Conservation (phyloP, 1,284 basidiomycete genomes). For the Phellinidium pouzarii region DNA sequence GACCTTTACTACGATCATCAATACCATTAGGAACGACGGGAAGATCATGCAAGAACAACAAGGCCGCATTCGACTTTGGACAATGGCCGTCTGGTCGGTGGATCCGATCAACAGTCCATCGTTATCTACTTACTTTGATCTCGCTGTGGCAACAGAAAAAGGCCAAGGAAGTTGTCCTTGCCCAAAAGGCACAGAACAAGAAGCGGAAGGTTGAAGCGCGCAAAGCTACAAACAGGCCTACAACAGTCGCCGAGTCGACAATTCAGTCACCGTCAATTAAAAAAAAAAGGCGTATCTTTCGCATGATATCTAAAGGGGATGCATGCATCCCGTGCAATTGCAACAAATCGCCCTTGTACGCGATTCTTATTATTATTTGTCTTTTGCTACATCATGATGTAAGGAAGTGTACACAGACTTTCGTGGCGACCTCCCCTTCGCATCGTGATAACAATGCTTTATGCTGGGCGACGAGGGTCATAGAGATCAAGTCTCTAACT, state of each 20-base stretch:
- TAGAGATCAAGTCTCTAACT: background rate
- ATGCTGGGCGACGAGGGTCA: background rate
- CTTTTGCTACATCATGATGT: background rate
- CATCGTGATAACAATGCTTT: background rate
- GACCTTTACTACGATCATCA: background rate
- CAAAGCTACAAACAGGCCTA: background rate
- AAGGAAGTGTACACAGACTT: background rate
- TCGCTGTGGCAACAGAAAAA: constrained; percentile 3
- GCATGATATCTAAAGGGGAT: background rate
- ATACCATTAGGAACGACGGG: constrained; percentile 9
- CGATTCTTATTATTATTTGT: background rate
- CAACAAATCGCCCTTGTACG: background rate
- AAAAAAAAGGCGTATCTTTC: constrained; percentile 17
- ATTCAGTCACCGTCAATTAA: background rate
- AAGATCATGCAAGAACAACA: constrained; percentile 4
- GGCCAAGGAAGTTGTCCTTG: constrained; percentile 15
- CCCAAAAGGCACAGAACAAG: constrained; percentile 8
- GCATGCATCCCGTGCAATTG: background rate
- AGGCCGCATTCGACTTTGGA: background rate
- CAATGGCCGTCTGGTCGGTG: constrained; percentile 10
- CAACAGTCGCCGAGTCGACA: background rate
- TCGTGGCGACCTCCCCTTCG: background rate
- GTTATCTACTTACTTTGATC: background rate
- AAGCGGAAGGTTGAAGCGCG: constrained; percentile 6
- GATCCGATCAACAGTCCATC: background rate